Base-by-base conservation (phyloP, 306 rosid species). In the Sicyos baderoa region DNA sequence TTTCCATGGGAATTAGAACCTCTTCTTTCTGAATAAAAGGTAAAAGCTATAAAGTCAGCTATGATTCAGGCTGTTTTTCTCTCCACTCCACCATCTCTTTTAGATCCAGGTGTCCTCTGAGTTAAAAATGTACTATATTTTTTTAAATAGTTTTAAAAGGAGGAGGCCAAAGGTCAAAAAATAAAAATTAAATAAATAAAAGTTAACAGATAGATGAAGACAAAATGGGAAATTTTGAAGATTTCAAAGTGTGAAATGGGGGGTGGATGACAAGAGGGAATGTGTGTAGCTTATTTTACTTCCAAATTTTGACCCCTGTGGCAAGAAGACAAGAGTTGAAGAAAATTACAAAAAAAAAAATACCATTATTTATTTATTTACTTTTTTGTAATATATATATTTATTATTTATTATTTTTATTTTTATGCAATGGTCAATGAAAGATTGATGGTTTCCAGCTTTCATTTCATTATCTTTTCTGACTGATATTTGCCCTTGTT, bases 371-470 rank as follows among this genome's bases (percentile, higher is more conserved):
- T 29, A 29, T 29, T 29, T 29, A 29, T 29, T 25, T 25, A 25
- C 29, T 25, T 25, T 25, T 25, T 25, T 29, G 3, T 35, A 4
- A 0, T 35, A 0, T 35, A 35, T 6, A 6, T 35, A 5, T 35
- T 35, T 35, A 35, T 58, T 58, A 58, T 29, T 58, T 35, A 32
- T 60, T 23, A 1, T 56, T 56, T 12, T 55, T 4, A 6, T 58
- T 1, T n/a, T 17, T 35, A 3, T 17, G 9, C 37, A 32, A 37
- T 44, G 53, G 70, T 64, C 69, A 63, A 62, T 62, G 68, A 62
- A 62, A 63, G 69, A 40, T 63, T 40, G 69, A 63, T 63, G 54
- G 53, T 44, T 64, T 64, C 70, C 70, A 64, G 70, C 70, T 62
- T 62, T 62, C 68, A 62, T 64, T 64, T 64, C 70, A 64, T 44